A percentile compares a stretch with the other conserved stretches of the same genome.
Conservation (phyloP, 345 rosid species). For the Citrus cavaleriei region DNA sequence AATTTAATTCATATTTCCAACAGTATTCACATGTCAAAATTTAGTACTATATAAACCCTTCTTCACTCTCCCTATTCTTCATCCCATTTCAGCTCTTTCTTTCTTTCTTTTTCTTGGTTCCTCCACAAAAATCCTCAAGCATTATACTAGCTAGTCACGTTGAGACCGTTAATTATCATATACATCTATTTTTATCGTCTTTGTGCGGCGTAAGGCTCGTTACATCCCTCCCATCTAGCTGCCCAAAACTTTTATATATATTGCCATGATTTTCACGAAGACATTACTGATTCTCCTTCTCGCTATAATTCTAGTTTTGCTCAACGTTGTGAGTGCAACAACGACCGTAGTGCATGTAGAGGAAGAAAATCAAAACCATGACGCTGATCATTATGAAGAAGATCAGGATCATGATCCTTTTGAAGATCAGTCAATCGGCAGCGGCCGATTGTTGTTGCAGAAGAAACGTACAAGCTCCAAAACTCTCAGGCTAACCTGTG, state of each 20-base stretch:
- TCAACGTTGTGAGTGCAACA: not conserved
- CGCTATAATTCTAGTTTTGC: not conserved
- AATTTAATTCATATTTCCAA: too few relatives aligned
- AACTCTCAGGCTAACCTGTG: conserved; percentile 1
- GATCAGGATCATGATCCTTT: not conserved
- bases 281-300: not conserved
- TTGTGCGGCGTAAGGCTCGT: too few relatives aligned
- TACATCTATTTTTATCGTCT: too few relatives aligned
- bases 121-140: not conserved
- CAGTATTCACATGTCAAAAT: too few relatives aligned
- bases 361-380: not conserved
- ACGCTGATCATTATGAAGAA: not conserved
- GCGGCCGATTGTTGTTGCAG: not conserved
- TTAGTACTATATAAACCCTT: not conserved
- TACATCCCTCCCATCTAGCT: too few relatives aligned
- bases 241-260: too few relatives aligned
- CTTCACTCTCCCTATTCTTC: not conserved
- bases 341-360: not conserved
- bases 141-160: too few relatives aligned
- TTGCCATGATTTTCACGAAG: not conserved
- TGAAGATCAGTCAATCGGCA: not conserved
- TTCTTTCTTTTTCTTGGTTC: too few relatives aligned
- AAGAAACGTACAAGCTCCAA: not conserved
- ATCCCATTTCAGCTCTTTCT: not conserved
- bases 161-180: too few relatives aligned